Conservation (phyloP, 768 basidiomycete genomes). For the Lyophyllum semitale region DNA sequence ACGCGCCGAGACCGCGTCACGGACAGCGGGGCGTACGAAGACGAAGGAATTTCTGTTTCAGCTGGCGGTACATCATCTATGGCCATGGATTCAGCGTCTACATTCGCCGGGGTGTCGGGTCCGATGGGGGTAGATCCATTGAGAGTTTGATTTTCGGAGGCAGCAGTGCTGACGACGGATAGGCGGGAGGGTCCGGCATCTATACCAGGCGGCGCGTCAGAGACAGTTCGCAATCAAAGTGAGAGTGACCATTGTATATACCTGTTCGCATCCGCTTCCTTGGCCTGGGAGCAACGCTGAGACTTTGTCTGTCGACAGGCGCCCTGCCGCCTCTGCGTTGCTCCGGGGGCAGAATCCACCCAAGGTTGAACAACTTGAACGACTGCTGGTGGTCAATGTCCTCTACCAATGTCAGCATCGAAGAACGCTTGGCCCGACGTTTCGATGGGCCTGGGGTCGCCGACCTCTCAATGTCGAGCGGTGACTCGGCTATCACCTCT, state of each 20-base stretch:
- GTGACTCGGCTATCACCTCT: neutral
- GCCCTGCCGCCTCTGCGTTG: constrained; percentile 64
- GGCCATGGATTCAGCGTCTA: constrained; percentile 5
- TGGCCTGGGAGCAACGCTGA: constrained; percentile 45
- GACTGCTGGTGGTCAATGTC: constrained; percentile 70
- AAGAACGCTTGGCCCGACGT: constrained; percentile 18
- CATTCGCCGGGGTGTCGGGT: constrained; percentile 12
- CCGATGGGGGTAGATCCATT: constrained; percentile 23
- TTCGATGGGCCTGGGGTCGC: constrained; percentile 20
- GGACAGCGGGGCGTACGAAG: constrained; percentile 4
- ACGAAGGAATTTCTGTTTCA: neutral
- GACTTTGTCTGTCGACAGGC: constrained; percentile 41
- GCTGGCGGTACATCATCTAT: neutral
- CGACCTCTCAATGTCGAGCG: constrained; percentile 6
- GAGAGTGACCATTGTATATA: too few species aligned
- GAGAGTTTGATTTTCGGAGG: constrained; percentile 47
- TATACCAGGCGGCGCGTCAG: too few species aligned
- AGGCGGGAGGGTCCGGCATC: constrained; percentile 44
- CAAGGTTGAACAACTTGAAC: constrained; percentile 82
- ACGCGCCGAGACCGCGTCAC: neutral
- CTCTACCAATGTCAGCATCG: constrained; percentile 61
- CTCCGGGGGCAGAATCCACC: constrained; percentile 85
- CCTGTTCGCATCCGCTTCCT: constrained; percentile 57
- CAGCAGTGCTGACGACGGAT: constrained; percentile 47
- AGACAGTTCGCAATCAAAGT: too few species aligned